A percentile compares a stretch with the other conserved stretches of the same genome.
These are phyloP conservation scores for Fonsecaea monophora DNA, from an alignment of 2,329 filamentous ascomycete species.

Conservation along the genomic window DNA sequence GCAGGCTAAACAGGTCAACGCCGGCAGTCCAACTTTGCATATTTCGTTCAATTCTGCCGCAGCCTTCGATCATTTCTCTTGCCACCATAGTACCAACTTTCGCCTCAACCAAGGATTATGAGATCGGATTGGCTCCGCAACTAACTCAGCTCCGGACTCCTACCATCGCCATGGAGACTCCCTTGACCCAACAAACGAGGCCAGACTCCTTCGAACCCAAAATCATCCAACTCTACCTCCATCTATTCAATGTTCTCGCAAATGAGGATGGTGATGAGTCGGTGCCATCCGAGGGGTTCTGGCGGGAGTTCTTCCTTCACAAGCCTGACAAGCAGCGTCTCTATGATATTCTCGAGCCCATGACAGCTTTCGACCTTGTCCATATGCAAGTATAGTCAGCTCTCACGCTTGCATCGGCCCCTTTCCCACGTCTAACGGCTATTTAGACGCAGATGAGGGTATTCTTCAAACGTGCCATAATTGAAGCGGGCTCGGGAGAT, in stretches of 20 bases:
- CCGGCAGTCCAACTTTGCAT: neutral
- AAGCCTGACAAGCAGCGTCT: slow-evolving; percentile 76
- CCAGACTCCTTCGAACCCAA: slow-evolving; percentile 94
- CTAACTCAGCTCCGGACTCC: slow-evolving; percentile 4
- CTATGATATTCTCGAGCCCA: slow-evolving; percentile 70
- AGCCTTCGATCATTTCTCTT: neutral
- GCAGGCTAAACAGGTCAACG: neutral
- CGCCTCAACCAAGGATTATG: slow-evolving; percentile 11
- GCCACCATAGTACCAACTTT: neutral
- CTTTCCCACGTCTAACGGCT: slow-evolving; percentile 36
- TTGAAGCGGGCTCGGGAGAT: slow-evolving; percentile 67
- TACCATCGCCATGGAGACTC: slow-evolving; percentile 60
- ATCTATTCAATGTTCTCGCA: slow-evolving; percentile 69
- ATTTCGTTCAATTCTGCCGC: neutral
- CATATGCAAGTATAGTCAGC: slow-evolving; percentile 66
- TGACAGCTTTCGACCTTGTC: slow-evolving; percentile 76
- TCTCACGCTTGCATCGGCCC: slow-evolving; percentile 12
- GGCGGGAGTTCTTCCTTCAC: slow-evolving; percentile 93
- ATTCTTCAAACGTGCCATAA: slow-evolving; percentile 76
- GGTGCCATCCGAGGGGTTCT: slow-evolving; percentile 84
- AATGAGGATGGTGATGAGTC: slow-evolving; percentile 66
- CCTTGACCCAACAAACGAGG: slow-evolving; percentile 87
- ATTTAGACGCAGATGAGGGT: slow-evolving; percentile 71
- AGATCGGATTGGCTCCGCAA: neutral
- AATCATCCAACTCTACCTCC: slow-evolving; percentile 86